Evolutionary conservation across 202 grass and related monocot genomes (phyloP).

Genomic region (Zizania palustris): DNA sequence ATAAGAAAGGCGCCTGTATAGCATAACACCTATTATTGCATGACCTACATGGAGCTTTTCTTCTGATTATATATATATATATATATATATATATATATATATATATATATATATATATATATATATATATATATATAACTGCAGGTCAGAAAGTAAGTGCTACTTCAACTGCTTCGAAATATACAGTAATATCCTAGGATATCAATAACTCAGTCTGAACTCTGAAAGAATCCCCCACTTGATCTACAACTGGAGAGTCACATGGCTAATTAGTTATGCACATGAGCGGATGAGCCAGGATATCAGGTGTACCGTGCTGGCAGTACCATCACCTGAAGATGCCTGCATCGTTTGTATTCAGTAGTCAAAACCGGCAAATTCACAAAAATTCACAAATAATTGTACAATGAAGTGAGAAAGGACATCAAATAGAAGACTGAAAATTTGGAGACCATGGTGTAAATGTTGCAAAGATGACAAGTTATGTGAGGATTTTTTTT

Average conservation of each 20-base stretch:
- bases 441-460: not conserved
- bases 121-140: no score
- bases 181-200: constrained; percentile 14
- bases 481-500: no score
- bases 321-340: constrained; percentile 8
- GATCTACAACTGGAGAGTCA: not conserved
- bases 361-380: not conserved
- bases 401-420: not conserved
- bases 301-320: constrained; percentile 17
- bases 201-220: constrained; percentile 4
- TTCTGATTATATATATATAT: no score
- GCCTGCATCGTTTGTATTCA: constrained; percentile 40
- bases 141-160: not conserved
- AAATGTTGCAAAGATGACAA: not conserved
- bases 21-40: not conserved
- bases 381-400: not conserved
- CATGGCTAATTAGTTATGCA: constrained; percentile 20
- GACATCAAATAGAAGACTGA: not conserved
- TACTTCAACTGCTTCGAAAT: not conserved
- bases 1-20: not conserved
- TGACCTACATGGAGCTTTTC: constrained; percentile 19
- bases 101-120: no score
- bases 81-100: no score
- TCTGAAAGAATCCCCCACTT: constrained; percentile 4
- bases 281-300: constrained; percentile 11